phyloP scores from a whole-genome alignment of 352 stramenopile species.

The Globisporangium apiculatum region DNA sequence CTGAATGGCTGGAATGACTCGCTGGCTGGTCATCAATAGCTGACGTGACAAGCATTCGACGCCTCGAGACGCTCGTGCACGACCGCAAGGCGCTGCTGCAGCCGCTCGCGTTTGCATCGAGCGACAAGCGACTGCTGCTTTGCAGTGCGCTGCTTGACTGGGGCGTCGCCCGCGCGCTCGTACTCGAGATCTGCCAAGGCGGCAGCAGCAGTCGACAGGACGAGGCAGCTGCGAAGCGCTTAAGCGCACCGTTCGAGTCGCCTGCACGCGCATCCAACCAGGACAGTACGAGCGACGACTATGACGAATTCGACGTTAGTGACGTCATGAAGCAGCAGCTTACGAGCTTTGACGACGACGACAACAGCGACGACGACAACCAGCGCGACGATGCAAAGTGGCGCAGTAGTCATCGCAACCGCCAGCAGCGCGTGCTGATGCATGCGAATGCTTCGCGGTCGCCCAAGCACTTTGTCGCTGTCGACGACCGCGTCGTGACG shows the following conservation, averaged over 20 bases:
- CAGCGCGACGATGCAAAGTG: neutral
- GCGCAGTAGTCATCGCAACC: neutral
- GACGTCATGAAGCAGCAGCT: neutral
- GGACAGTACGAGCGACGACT: neutral
- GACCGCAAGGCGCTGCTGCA: constrained; percentile 21
- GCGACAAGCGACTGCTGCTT: constrained; percentile 33
- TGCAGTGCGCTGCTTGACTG: constrained; percentile 48
- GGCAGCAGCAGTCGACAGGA: constrained; percentile 9
- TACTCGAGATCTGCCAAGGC: constrained; percentile 45
- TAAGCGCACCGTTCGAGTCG: neutral
- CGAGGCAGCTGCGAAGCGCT: neutral
- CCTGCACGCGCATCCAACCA: neutral
- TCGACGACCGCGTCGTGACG: neutral
- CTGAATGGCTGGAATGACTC: too few relatives aligned
- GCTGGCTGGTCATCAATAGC: neutral
- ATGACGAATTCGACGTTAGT: neutral
- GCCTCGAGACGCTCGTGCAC: constrained; percentile 18
- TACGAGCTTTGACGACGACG: constrained; percentile 5
- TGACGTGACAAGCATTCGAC: constrained; percentile 11
- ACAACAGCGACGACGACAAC: constrained; percentile 8
- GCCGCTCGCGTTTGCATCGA: constrained; percentile 28
- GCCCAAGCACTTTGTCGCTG: neutral
- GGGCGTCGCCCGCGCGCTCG: constrained; percentile 33
- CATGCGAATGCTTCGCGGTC: constrained; percentile 1
- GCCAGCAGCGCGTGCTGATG: neutral